Base-by-base conservation (phyloP, 805 yeast genomes). In the Starmerella powellii region DNA sequence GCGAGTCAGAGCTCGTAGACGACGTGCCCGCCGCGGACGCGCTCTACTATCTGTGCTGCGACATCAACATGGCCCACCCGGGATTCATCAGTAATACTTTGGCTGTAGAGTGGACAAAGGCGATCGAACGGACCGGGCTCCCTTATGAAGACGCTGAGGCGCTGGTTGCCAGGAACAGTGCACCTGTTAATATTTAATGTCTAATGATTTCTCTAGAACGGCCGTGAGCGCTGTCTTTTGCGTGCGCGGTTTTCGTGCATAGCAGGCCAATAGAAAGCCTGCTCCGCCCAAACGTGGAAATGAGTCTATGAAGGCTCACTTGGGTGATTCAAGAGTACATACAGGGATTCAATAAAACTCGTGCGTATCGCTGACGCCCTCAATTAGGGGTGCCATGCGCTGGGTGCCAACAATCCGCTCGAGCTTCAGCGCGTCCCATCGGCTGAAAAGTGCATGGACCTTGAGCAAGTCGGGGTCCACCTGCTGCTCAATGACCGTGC, bases 361-460 rank as follows among this genome's bases (percentile, higher is more conserved):
- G 57, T 73, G 82, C 38, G 73, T 66, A 57, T 86, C 95, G 50
- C 73, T 76, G 16, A 70, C 72, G 1, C 87, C 85, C 51, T 73
- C 76, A 40, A 81, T 69, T 51, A 87, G 65, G 6, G 72, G 68
- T 10, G 81, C 79, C 5, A 87, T 78, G 44, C 85, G 67, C 41
- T 73, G 72, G 19, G 75, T 65, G 0, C 97, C 97, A 2, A 87
- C 95, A 12, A 91, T 63, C 48, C 93, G 72, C 60, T 86, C 96
- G 50, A 91, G 66, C 26, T 76, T 71, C 41, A 78, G 62, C 2
- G 80, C 77, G 59, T 91, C 97, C 73, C 91, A 74, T 54, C 78
- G 81, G 34, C 86, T 76, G 59, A 70, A 88, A 30, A 85, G 51
- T 8, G 74, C 66, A 56, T 81, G 74, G 3, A 73, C 76, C 27